Base-by-base conservation (phyloP, 2,329 filamentous ascomycete genomes). In the Aspergillus fumigatiaffinis region DNA sequence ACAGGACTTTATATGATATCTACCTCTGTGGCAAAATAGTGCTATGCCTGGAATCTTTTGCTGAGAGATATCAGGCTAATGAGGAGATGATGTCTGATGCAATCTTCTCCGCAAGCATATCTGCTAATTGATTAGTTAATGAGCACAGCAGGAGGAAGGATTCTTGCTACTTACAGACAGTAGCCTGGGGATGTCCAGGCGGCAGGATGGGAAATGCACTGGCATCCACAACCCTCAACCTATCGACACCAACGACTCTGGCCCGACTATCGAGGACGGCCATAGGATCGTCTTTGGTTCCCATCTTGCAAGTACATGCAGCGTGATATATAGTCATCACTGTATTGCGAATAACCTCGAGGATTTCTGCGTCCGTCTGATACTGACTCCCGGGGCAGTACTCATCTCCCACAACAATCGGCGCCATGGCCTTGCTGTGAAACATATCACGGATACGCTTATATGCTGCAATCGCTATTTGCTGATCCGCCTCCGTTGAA, bases 31-130 rank as follows among this genome's bases (percentile, higher is more conserved):
- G 29, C 32, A 38, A 38, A 35, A 38, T 17, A 17, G 32, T 7
- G 5, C 14, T 7, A 38, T 17, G 32, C 32, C 14, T 17, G 14
- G 5, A 35, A 14, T 32, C 12, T 35, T 3, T 4, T 17, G 14
- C 14, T n/a, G 14, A 7, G 14, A 3, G 20, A 26, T 10, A 9
- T 42, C 20, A 35, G 14, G n/a, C 7, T 51, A 17, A 38, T 5
- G 52, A 50, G 26, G 26, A 12, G 53, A 61, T 53, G 29, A 72
- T 70, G 51, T 70, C 65, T 23, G 66, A 68, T 1, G 73, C 73
- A 52, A 78, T 74, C 65, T 78, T 79, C 61, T 79, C 76, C 0
- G 76, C 77, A 9, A 79, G 61, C 60, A 72, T 73, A 66, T 78
- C 71, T 71, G 48, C 41, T 8, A 53, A 23, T 26, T 23, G 44